Evolutionary conservation across 192 early-diverging fungal species (phyloP).

Genomic region (Coemansia sp.): DNA sequence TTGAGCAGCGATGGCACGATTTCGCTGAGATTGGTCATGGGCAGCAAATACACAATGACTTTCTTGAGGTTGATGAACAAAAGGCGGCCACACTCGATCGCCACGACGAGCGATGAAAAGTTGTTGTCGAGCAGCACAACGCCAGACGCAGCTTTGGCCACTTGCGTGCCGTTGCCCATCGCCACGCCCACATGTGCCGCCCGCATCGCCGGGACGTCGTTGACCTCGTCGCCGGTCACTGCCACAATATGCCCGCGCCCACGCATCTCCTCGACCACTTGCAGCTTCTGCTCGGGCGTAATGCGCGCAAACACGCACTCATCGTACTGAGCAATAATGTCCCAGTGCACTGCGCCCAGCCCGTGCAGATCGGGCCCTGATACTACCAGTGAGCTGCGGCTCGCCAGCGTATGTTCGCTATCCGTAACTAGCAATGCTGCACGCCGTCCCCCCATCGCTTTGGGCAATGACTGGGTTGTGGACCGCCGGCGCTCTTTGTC

Average conservation of each 20-base stretch:
- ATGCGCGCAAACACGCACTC: conserved; percentile 88
- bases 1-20: conserved; percentile 75
- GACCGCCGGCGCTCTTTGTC: not conserved
- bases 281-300: conserved; percentile 83
- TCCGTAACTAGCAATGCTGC: conserved; percentile 1
- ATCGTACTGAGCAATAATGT: conserved; percentile 62
- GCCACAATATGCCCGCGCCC: conserved; percentile 71
- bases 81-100: conserved; percentile 80
- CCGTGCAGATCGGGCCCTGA: conserved; percentile 65
- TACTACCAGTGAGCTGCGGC: conserved; percentile 55
- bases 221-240: conserved; percentile 92
- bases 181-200: conserved; percentile 88
- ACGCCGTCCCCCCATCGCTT: not conserved
- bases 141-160: conserved; percentile 68
- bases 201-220: conserved; percentile 89
- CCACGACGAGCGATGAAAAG: conserved; percentile 66
- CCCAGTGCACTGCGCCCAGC: conserved; percentile 69
- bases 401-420: conserved; percentile 14
- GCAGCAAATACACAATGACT: conserved; percentile 80
- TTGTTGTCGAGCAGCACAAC: conserved; percentile 67
- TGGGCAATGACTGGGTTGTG: not conserved
- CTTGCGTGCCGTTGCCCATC: conserved; percentile 81
- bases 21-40: conserved; percentile 75
- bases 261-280: conserved; percentile 76
- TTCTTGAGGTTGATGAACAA: conserved; percentile 88